Evolutionary conservation across 2,329 filamentous ascomycete species (phyloP).

Genomic region (Botrytis fragariae): DNA sequence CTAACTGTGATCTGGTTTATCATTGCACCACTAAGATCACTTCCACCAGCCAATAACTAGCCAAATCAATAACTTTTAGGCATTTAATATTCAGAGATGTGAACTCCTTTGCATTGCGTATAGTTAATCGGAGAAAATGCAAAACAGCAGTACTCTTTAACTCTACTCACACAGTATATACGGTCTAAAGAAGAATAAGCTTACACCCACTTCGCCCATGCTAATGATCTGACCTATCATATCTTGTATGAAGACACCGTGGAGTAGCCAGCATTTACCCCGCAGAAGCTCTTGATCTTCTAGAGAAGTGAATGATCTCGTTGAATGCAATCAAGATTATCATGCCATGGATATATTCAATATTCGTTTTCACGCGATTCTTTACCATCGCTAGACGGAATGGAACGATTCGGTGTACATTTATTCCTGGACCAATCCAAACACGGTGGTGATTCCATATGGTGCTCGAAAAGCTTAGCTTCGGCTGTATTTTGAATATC

Average conservation of each 20-base stretch:
- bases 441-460: neutral
- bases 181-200: rapidly evolving
- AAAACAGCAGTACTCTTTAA: too few species aligned
- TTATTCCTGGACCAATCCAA: neutral
- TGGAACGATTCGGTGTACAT: neutral
- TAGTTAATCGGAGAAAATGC: too few species aligned
- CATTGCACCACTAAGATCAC: too few species aligned
- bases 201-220: too few species aligned
- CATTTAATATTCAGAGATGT: too few species aligned
- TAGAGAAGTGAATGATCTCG: neutral
- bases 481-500: neutral
- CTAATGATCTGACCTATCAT: neutral
- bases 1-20: too few species aligned
- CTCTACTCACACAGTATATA: too few species aligned
- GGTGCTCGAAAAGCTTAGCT: neutral
- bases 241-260: neutral
- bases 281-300: neutral
- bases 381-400: rapidly evolving
- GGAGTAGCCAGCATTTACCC: neutral
- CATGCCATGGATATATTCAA: neutral
- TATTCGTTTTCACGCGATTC: neutral
- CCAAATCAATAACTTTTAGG: too few species aligned
- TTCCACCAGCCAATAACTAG: too few species aligned
- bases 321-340: neutral
- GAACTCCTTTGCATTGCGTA: too few species aligned